phyloP scores from a whole-genome alignment of 2,329 filamentous ascomycete genomes.

The Cercospora brassicicola region DNA sequence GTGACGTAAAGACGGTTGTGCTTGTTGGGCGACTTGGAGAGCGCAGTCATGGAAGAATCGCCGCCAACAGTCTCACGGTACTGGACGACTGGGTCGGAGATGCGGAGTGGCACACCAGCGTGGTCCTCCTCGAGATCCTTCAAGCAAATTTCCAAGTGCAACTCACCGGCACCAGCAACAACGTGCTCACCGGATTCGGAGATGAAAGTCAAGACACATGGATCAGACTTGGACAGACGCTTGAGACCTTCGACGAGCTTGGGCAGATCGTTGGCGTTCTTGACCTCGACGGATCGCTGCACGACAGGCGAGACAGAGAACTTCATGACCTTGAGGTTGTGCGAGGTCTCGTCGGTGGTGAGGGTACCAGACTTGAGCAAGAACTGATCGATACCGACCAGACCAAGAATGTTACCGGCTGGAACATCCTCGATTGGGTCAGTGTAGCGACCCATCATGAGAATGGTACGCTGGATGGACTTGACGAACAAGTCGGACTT shows the following conservation, averaged over 20 bases:
- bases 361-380: conserved; percentile 99
- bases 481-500: conserved; percentile 99
- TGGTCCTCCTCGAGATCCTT: conserved; percentile 99
- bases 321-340: conserved; percentile 99
- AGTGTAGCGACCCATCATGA: conserved; percentile 99
- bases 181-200: conserved; percentile 96
- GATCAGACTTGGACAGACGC: conserved; percentile 99
- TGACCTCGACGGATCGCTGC: conserved; percentile 97
- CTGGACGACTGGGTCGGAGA: conserved; percentile 96
- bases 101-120: conserved; percentile 94
- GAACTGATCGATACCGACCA: conserved; percentile 99
- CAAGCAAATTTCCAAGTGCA: conserved; percentile 99
- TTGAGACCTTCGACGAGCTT: conserved; percentile 99
- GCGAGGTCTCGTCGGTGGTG: conserved; percentile 92
- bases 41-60: conserved; percentile 88
- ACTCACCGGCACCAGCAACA: conserved; percentile 97
- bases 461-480: conserved; percentile 98
- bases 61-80: conserved; percentile 93
- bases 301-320: conserved; percentile 99
- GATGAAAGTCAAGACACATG: conserved; percentile 91
- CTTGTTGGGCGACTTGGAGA: conserved; percentile 99
- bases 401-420: conserved; percentile 98
- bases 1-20: conserved; percentile 99
- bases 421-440: conserved; percentile 99
- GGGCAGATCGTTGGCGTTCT: conserved; percentile 99